Evolutionary conservation across 2,329 filamentous ascomycete genomes (phyloP), one percentile per base, ranked within the genome.

Genomic region (Tolypocladium sp.): DNA sequence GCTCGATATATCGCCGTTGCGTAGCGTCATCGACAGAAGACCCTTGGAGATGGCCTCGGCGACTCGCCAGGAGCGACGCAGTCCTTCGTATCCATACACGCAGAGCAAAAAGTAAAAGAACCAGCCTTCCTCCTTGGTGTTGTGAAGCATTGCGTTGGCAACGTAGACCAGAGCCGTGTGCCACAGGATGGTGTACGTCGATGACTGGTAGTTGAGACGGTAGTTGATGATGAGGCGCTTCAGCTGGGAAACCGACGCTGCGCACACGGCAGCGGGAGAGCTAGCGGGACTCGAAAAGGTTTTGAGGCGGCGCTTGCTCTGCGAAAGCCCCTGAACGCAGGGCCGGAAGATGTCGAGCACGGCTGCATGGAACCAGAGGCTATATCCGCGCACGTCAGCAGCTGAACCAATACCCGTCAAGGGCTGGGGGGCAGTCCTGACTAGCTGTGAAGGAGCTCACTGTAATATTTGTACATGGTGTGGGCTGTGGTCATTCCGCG

Each of bases 121-220:
- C 71, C 69, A 72, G 30, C 72, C 66, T 0, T 69, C 63, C 10
- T 70, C 64, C 2, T 59, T 49, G 0, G 62, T 65, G 2, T 67
- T 63, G n/a, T 64, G 64, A 3, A 74, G 61, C 46, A 74, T 65
- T 6, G 69, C 71, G 22, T 75, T 75, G 12, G 68, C 68, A 1
- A 75, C 67, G 56, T 75, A 75, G 9, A 73, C 67, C 6, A 75
- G 63, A 0, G 68, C 72, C 2, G 67, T 74, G 57, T 75, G 72
- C 72, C 71, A 76, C 5, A 75, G 63, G 0, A 75, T 68, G 0
- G 71, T 72, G 56, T 70, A 70, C 3, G 65, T 64, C 4, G 72
- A 72, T 15, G 65, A 68, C 2, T 59, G 58, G 54, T 71, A 68
- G 7, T 68, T 63, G 25, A 63, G 67, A 0, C 71, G 69, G 59